Evolutionary conservation across 495 filamentous ascomycete species (phyloP), one percentile per base, ranked within the genome.

Genomic region (Staphylotrichum longicolle): DNA sequence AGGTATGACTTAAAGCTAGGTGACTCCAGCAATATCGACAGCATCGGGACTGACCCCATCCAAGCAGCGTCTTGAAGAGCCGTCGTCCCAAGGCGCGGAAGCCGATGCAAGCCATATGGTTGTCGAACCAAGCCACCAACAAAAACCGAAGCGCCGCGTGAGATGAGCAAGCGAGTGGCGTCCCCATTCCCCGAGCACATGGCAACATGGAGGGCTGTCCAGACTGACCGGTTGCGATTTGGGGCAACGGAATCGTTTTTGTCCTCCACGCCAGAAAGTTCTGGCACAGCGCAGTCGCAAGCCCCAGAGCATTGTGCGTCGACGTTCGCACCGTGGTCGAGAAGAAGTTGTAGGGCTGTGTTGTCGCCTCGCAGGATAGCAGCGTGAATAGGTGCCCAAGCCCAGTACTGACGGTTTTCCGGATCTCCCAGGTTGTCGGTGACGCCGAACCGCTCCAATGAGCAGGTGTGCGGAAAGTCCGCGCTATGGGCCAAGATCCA

Each of bases 171-270:
- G 7, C 11, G n/a, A 9, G 20, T 42, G 0, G 34, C 40, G 7
- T 40, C 27, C 3, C n/a, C 33, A 8, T 54, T 35, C 9, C 33
- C 33, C 3, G 40, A 47, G 33, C 50, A 61, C n/a, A 61, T 61
- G 12, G 58, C 58, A 10, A 61, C n/a, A 15, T 61, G 58, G 3
- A 54, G 10, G 5, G 58, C 15, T 9, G 32, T 61, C 58, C 58
- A 54, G 2, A 48, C 34, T 9, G 58, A 47, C 12, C 50, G 58
- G 3, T 2, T 1, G 0, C 42, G 33, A 35, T 12, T 14, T 9
- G 49, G 49, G 1, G 5, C n/a, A 12, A 54, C 41, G 0, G 58
- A 47, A 4, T 40, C 50, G 4, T 47, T 15, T 2, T 10, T 12
- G 7, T 30, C 15, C n/a, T 46, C 32, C 40, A 30, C 14, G 32